Evolutionary conservation across 208 protist species (phyloP), one percentile per base, ranked within the genome.

Genomic region (Trypanosoma caninum): DNA sequence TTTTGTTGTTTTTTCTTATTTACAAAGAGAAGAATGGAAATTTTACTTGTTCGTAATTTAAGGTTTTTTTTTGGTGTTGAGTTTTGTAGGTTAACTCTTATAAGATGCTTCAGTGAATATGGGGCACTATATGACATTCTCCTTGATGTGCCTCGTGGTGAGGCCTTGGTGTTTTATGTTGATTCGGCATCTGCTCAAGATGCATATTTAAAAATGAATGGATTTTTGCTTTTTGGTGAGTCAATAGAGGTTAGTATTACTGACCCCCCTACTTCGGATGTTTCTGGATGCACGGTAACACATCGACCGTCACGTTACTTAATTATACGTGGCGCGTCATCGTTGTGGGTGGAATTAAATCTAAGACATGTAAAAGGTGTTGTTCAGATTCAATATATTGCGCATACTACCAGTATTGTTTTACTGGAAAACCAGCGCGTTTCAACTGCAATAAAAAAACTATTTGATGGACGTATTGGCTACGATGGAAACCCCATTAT

Each of bases 141-240:
- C 13, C 37, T 94, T n/a, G 74, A 89, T 50, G 65, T 41, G 33
- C 33, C 28, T 30, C 44, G 27, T n/a, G 63, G 72, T 59, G 72
- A 77, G 30, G 83, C 83, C 6, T 65, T 78, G 13, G 72, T 91
- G 13, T 65, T 56, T 22, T 88, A 90, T 63, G 31, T 30, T 3
- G 80, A 89, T 52, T 74, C 79, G 30, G 65, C 70, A 46, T 68
- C 62, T 38, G 84, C 84, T 10, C 87, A 94, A 53, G 67, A 82
- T 31, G 84, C 84, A 10, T 65, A 90, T n/a, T 25, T 91, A 20
- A 57, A 55, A 41, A 60, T 94, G 33, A 74, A 94, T 34, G 76
- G 80, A 0, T 75, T 72, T 65, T 51, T 76, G 23, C 56, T 94
- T 46, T 87, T 88, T 72, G 83, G 81, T 25, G 30, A 33, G 22